A percentile compares a stretch with the other conserved stretches of the same genome.
Evolutionary conservation across 2,329 filamentous ascomycete species (phyloP).

Genomic region (Scortechinia acanthostroma): DNA sequence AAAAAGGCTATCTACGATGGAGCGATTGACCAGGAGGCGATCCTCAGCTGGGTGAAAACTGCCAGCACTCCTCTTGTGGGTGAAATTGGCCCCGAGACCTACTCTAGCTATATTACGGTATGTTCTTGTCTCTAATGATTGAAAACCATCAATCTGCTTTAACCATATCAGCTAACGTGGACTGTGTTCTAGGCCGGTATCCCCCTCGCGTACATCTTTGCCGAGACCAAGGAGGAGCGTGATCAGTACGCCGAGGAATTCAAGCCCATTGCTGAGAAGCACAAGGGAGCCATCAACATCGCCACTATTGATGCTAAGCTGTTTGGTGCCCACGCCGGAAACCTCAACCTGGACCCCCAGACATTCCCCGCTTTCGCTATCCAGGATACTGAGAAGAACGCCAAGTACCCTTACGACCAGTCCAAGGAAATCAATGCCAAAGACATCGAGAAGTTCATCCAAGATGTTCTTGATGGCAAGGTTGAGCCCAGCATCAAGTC

Average conservation of each 20-base stretch:
- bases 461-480: constrained; percentile 80
- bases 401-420: constrained; percentile 92
- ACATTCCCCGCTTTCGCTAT: constrained; percentile 97
- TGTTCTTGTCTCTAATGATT: background rate
- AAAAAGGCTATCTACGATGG: constrained; percentile 80
- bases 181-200: constrained; percentile 58
- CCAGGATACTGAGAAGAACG: constrained; percentile 89
- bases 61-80: constrained; percentile 84
- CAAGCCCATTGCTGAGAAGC: constrained; percentile 81
- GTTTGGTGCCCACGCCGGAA: constrained; percentile 89
- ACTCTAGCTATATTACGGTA: constrained; percentile 75
- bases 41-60: constrained; percentile 77
- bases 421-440: constrained; percentile 68
- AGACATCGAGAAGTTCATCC: constrained; percentile 73
- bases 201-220: constrained; percentile 95
- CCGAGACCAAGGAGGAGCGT: constrained; percentile 85
- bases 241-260: constrained; percentile 68
- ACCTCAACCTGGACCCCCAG: constrained; percentile 93
- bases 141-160: background rate
- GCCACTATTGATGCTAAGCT: constrained; percentile 92
- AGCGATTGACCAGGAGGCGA: constrained; percentile 73
- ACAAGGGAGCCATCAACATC: constrained; percentile 93
- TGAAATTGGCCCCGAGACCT: constrained; percentile 94
- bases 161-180: background rate
- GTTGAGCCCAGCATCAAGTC: constrained; percentile 96